Percentiles rank a stretch among this genome's conserved stretches.
phyloP scores from a whole-genome alignment of 2,329 filamentous ascomycete species.

The Colletotrichum agaves region DNA sequence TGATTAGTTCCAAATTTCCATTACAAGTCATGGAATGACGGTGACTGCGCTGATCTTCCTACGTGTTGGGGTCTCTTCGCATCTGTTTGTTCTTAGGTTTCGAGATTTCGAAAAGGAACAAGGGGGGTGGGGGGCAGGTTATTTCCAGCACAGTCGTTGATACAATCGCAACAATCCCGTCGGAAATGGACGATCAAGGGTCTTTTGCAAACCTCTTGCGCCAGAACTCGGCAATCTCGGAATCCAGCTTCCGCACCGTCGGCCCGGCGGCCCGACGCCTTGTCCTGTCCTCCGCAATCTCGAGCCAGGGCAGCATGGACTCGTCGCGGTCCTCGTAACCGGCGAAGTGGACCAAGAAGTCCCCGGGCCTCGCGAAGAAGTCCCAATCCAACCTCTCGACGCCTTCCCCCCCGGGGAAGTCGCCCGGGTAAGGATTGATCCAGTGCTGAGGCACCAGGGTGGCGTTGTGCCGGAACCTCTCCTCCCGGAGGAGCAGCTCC shows the following conservation, averaged over 20 bases:
- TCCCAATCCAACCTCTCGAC: background rate
- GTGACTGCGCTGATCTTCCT: too few relatives aligned
- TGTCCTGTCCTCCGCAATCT: background rate
- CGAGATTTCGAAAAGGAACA: too few relatives aligned
- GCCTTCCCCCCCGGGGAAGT: background rate
- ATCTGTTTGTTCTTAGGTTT: too few relatives aligned
- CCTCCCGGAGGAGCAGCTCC: constrained; percentile 35
- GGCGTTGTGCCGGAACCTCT: constrained; percentile 18
- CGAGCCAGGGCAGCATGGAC: background rate
- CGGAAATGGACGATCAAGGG: background rate
- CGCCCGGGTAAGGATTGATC: constrained; percentile 39
- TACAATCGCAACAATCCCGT: too few relatives aligned
- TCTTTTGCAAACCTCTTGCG: background rate
- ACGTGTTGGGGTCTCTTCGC: too few relatives aligned
- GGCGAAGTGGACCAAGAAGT: background rate
- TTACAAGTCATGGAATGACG: too few relatives aligned
- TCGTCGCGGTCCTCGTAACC: background rate
- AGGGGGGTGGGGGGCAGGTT: too few relatives aligned
- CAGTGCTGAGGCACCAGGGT: constrained; percentile 38
- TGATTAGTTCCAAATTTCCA: too few relatives aligned
- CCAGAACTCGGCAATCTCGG: constrained; percentile 4
- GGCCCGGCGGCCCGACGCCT: background rate
- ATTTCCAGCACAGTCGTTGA: too few relatives aligned
- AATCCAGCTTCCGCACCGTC: background rate
- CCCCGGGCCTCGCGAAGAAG: background rate